Conservation (phyloP, 441 rosid species). For the Manihot esculenta region DNA sequence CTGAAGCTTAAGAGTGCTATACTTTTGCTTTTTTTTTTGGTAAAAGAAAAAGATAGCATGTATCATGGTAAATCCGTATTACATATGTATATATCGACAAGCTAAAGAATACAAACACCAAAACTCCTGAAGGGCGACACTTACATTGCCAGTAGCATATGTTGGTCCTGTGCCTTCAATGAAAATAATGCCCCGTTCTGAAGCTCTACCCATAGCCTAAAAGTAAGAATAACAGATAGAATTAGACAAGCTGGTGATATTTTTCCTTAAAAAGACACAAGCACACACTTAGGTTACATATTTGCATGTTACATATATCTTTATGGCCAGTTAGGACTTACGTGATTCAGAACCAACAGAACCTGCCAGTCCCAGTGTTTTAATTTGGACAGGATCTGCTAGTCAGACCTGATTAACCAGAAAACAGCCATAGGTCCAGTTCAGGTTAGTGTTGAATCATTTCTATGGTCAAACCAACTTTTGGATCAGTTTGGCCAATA, state of each 20-base stretch:
- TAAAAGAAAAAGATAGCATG: background rate
- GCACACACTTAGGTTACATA: background rate
- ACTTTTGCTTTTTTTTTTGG: background rate
- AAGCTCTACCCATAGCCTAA: constrained; percentile 86
- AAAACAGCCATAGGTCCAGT: background rate
- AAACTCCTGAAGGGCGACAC: constrained; percentile 24
- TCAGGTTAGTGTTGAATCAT: background rate
- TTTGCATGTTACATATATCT: background rate
- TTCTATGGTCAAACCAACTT: background rate
- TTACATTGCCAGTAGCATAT: constrained; percentile 84
- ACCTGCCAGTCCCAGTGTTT: too few species aligned
- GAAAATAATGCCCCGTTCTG: constrained; percentile 61
- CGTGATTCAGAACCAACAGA: background rate
- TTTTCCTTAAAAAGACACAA: background rate
- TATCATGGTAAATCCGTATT: background rate
- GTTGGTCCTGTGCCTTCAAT: constrained; percentile 95
- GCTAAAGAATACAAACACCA: constrained; percentile 1
- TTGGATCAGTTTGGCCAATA: background rate
- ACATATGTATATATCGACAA: background rate
- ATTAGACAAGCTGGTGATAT: background rate
- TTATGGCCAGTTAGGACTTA: background rate
- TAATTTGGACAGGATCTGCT: background rate
- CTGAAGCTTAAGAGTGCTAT: background rate
- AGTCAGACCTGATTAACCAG: background rate
- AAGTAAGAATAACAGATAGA: constrained; percentile 12